phyloP scores from a whole-genome alignment of 257 asterid species.

The Cinchona pubescens region DNA sequence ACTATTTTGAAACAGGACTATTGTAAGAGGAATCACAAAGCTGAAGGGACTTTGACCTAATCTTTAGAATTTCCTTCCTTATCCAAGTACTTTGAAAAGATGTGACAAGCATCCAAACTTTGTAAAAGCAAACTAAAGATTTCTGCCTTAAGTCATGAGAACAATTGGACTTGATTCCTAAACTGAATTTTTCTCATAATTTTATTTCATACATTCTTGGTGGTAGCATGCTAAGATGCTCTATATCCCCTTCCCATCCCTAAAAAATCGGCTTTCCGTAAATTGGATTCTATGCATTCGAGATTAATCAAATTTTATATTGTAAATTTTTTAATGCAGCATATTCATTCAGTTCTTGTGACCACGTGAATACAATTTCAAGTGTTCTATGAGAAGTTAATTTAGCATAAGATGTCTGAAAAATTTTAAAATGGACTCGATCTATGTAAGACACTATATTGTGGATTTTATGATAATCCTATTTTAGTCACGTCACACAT shows the following conservation, averaged over 20 bases:
- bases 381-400: not conserved
- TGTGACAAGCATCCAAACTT: constrained; percentile 35
- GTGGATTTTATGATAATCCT: too few relatives aligned
- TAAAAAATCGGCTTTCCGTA: constrained; percentile 10
- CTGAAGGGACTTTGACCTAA: constrained; percentile 23
- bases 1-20: not conserved
- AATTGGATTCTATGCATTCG: not conserved
- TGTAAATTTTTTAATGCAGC: too few relatives aligned
- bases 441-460: too few relatives aligned
- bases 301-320: not conserved
- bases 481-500: too few relatives aligned
- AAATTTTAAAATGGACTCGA: too few relatives aligned
- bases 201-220: constrained; percentile 12
- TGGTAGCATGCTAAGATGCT: constrained; percentile 15
- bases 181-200: constrained; percentile 9
- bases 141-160: constrained; percentile 22
- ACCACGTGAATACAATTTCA: not conserved
- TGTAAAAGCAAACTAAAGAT: constrained; percentile 22
- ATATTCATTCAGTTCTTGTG: too few relatives aligned
- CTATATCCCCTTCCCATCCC: constrained; percentile 7
- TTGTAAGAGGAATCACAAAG: constrained; percentile 25
- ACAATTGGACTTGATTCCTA: constrained; percentile 22
- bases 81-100: constrained; percentile 17
- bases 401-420: not conserved
- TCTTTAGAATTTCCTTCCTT: constrained; percentile 20